Evolutionary conservation across 2,329 filamentous ascomycete species (phyloP).

Genomic region (Truncatella angustata): DNA sequence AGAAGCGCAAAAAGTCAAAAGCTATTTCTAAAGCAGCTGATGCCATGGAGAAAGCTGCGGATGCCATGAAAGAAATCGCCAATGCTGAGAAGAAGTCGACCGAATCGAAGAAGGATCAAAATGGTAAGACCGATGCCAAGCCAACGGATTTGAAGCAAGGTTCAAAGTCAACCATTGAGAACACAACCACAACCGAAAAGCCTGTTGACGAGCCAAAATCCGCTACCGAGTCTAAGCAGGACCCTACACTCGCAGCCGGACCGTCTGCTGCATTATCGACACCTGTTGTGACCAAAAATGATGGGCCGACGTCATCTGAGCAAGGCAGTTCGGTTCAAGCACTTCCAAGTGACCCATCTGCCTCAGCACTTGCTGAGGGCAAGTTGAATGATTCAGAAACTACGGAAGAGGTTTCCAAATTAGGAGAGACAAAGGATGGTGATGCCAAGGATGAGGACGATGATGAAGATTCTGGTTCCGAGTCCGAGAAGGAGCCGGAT

Average conservation of each 20-base stretch:
- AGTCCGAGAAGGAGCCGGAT: conserved; percentile 44
- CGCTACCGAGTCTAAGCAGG: neutral
- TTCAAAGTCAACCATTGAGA: neutral
- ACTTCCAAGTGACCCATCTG: too few species aligned
- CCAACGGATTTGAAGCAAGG: neutral
- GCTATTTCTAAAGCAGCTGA: conserved; percentile 34
- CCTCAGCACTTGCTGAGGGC: conserved; percentile 26
- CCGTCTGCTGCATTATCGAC: neutral
- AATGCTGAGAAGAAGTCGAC: conserved; percentile 3
- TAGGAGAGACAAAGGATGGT: conserved; percentile 17
- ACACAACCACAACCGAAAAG: neutral
- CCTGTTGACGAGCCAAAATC: neutral
- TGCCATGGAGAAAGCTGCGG: conserved; percentile 31
- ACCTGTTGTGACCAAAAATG: neutral
- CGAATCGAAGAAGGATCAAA: neutral
- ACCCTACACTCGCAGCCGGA: neutral
- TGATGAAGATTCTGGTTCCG: conserved; percentile 14
- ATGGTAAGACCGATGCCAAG: neutral
- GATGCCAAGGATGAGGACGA: conserved; percentile 17
- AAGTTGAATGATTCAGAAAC: conserved; percentile 24
- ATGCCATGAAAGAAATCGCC: conserved; percentile 11
- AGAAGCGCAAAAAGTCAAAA: conserved; percentile 32
- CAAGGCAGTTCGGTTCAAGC: neutral
- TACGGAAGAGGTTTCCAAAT: conserved; percentile 15
- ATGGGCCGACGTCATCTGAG: neutral